These are phyloP conservation scores for Rhynchospora pubera DNA, from an alignment of 176 grass and related monocot genomes.

Conservation along the genomic window DNA sequence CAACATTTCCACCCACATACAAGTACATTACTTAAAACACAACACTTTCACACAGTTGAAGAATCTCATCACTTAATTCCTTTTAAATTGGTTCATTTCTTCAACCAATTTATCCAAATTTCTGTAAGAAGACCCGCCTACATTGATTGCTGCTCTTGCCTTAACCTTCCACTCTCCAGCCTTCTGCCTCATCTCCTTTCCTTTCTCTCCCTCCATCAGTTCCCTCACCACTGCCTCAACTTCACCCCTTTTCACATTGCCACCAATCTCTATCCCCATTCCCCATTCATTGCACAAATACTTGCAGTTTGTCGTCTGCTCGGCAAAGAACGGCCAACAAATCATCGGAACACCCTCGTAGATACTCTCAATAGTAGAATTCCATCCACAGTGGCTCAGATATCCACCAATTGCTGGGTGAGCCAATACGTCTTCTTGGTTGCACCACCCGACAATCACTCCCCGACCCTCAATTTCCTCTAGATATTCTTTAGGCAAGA, in stretches of 20 bases:
- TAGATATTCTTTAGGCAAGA: background rate
- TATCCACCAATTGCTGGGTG: background rate
- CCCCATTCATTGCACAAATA: background rate
- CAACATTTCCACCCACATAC: background rate
- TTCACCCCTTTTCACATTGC: conserved; percentile 16
- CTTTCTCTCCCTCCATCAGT: conserved; percentile 15
- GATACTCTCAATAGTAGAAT: conserved; percentile 14
- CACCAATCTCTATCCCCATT: conserved; percentile 16
- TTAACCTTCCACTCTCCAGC: background rate
- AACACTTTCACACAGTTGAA: background rate
- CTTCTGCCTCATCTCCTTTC: conserved; percentile 7
- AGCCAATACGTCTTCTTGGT: conserved; percentile 1
- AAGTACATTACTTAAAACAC: no score
- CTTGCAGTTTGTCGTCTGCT: conserved; percentile 4
- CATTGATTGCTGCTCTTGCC: background rate
- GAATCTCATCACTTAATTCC: background rate
- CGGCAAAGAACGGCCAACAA: conserved; percentile 18
- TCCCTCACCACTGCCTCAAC: conserved; percentile 8
- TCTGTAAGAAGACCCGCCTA: background rate
- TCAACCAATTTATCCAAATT: background rate
- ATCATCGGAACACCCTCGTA: background rate
- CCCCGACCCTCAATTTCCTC: background rate
- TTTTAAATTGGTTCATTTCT: conserved; percentile 2
- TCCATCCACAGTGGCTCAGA: conserved; percentile 15
- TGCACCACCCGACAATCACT: background rate